Conservation (phyloP, 495 filamentous ascomycete genomes). For the Penicillium soppii region DNA sequence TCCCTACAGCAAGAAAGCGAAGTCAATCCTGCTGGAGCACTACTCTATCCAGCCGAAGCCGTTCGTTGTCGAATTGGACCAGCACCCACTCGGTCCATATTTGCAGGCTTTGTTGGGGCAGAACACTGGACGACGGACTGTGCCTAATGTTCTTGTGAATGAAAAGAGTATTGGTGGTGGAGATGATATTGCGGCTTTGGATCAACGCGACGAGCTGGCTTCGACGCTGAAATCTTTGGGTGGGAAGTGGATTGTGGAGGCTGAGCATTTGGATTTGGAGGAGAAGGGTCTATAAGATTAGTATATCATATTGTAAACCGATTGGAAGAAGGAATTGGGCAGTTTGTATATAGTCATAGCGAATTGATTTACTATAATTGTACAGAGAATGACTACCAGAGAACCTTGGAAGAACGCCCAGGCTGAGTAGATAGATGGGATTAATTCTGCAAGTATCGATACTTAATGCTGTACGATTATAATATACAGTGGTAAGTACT, state of each 20-base stretch:
- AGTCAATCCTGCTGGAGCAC: constrained; percentile 73
- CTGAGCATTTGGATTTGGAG: constrained; percentile 21
- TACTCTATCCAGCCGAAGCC: constrained; percentile 82
- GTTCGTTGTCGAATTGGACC: constrained; percentile 87
- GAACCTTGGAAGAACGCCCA: no score
- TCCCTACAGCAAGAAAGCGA: constrained; percentile 78
- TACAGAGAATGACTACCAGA: no score
- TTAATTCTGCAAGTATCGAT: not conserved
- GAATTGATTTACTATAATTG: no score
- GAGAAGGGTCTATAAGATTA: constrained; percentile 7
- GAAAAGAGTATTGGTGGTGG: constrained; percentile 88
- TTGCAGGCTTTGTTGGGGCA: constrained; percentile 68
- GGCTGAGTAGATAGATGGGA: not conserved
- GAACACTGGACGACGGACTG: constrained; percentile 77
- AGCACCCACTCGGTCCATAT: constrained; percentile 67
- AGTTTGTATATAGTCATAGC: constrained; percentile 7
- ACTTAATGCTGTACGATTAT: not conserved
- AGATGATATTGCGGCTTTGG: constrained; percentile 77
- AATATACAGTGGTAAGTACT: not conserved
- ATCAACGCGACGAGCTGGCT: constrained; percentile 64
- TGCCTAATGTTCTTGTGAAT: constrained; percentile 87
- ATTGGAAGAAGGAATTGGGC: not conserved
- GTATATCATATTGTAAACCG: not conserved
- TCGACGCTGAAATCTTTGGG: constrained; percentile 72
- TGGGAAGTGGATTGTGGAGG: constrained; percentile 65